Evolutionary conservation across 1,284 basidiomycete genomes (phyloP).

Genomic region (Mycosarcoma mackinlayi): DNA sequence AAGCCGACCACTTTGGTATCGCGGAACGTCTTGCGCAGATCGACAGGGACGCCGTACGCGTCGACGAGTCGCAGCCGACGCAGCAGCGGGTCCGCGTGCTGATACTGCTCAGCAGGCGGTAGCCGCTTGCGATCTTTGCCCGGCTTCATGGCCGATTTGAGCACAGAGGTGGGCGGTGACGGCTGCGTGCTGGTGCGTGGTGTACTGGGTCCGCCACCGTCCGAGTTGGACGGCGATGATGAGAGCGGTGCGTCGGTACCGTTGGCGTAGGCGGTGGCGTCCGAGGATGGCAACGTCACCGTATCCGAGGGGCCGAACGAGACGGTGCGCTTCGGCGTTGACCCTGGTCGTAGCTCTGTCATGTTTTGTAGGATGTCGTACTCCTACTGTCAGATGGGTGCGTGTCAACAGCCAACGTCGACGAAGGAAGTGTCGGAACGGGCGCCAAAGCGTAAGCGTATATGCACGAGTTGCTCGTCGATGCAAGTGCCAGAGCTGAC

Average conservation of each 20-base stretch:
- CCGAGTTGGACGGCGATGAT: conserved; percentile 5
- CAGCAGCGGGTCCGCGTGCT: conserved; percentile 68
- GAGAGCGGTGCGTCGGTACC: conserved; percentile 1
- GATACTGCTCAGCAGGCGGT: conserved; percentile 63
- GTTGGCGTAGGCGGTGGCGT: conserved; percentile 13
- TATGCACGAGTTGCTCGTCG: too few relatives aligned
- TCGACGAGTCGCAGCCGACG: conserved; percentile 67
- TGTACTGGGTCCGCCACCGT: conserved; percentile 20
- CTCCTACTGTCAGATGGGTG: too few relatives aligned
- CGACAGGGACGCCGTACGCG: conserved; percentile 59
- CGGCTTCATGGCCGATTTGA: conserved; percentile 66
- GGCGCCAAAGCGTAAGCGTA: too few relatives aligned
- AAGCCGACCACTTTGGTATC: conserved; percentile 68
- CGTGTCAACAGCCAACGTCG: too few relatives aligned
- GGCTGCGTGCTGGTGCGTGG: conserved; percentile 17
- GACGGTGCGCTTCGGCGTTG: conserved; percentile 48
- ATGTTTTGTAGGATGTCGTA: too few relatives aligned
- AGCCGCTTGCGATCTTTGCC: conserved; percentile 53
- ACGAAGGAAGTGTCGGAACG: too few relatives aligned
- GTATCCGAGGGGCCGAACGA: conserved; percentile 55
- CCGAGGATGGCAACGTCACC: conserved; percentile 19
- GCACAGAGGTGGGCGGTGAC: conserved; percentile 32
- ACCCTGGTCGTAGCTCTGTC: conserved; percentile 40
- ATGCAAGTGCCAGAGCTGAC: too few relatives aligned
- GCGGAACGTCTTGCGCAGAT: conserved; percentile 62